phyloP scores from a whole-genome alignment of 1,139 yeast genomes.

The Lodderomyces parapsilosis region DNA sequence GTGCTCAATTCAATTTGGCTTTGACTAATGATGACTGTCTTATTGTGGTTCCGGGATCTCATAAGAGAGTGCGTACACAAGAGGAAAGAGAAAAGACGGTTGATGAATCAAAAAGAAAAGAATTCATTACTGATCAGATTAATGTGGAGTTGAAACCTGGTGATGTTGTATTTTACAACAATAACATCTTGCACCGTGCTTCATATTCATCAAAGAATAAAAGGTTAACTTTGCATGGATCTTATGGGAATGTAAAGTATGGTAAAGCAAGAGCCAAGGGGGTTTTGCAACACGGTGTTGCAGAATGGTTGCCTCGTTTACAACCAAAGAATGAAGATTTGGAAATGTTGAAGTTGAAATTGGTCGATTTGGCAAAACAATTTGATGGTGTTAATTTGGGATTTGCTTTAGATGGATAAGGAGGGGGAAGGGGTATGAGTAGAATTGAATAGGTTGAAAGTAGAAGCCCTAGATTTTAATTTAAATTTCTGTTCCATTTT shows the following conservation, averaged over 20 bases:
- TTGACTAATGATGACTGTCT: conserved; percentile 49
- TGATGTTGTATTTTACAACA: conserved; percentile 54
- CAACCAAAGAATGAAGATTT: conserved; percentile 38
- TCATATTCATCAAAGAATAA: conserved; percentile 39
- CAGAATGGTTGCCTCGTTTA: conserved; percentile 47
- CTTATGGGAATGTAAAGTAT: conserved; percentile 48
- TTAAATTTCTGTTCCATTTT: neutral
- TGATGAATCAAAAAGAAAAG: conserved; percentile 31
- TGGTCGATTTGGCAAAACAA: conserved; percentile 36
- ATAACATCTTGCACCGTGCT: conserved; percentile 54
- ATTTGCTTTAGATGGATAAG: conserved; percentile 44
- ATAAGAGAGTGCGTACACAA: conserved; percentile 44
- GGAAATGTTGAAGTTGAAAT: conserved; percentile 31
- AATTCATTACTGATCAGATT: conserved; percentile 40
- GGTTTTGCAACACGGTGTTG: conserved; percentile 56
- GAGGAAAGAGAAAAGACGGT: conserved; percentile 48
- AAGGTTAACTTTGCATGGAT: conserved; percentile 53
- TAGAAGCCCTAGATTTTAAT: no score
- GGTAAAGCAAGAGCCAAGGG: conserved; percentile 51
- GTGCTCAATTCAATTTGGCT: conserved; percentile 56
- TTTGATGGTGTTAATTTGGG: conserved; percentile 42
- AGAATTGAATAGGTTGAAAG: no score
- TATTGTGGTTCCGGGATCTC: conserved; percentile 54
- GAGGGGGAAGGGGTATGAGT: no score
- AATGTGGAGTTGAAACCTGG: conserved; percentile 50